Base-by-base conservation (phyloP, 306 rosid species). In the Comarum palustre region DNA sequence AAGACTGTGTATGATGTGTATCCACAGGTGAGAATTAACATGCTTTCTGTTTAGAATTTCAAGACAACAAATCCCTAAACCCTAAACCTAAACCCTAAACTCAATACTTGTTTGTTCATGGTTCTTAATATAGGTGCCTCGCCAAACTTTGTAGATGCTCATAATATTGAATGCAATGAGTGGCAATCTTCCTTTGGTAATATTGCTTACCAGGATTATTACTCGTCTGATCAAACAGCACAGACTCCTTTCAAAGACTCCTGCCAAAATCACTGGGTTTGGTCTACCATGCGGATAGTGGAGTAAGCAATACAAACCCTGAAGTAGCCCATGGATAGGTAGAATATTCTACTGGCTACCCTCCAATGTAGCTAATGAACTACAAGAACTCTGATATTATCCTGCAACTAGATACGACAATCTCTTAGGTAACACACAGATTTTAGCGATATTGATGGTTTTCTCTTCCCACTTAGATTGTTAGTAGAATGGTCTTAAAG, bases 311-410 rank as follows among this genome's bases (percentile, higher is more conserved):
- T 77, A 75, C 82, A 13, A 82, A 82, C 55, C 77, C 68, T 19
- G 86, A 89, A 67, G 77, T 66, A 42, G 73, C 45, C 75, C 73
- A 75, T 55, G 71, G 61, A 74, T 45, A 19, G 90, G 88, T 88
- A 86, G 73, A 75, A 45, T 71, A 55, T 41, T 69, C 50, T 10
- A 48, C 64, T 60, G 73, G 68, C 54, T 38, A 45, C 68, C 46
- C 78, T 77, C 72, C 67, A 63, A 34, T 73, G 65, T 29, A 41
- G 54, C 73, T 60, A 60, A 47, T 15, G 41, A 17, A 19, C 25
- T 4, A 43, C 43, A 48, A 41, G 20, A 46, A 15, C 45, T 34
- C 24, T 62, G 6, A 34, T 34, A 36, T 3, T 34, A 34, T 34
- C 45, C 43, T 34, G 5, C 38, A 29, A 59, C n/a, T 2, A 13